A percentile compares a stretch with the other conserved stretches of the same genome.
Conservation (phyloP, 495 filamentous ascomycete species). For the Hapsidospora chrysogenum region DNA sequence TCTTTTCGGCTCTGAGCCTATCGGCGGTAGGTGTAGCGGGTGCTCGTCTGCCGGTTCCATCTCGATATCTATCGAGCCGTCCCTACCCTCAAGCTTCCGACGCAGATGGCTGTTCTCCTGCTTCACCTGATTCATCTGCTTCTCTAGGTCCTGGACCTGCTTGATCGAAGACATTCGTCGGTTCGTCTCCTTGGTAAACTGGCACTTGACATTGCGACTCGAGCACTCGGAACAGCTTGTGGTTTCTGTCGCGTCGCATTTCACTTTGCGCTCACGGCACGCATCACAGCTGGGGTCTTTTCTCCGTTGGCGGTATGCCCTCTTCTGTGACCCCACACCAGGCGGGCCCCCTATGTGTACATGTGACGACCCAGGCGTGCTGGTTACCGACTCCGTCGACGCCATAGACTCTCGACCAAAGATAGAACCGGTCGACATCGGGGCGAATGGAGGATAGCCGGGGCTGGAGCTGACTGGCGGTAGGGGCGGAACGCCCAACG, state of each 20-base stretch:
- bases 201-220: slow-evolving; percentile 86
- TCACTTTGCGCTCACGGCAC: slow-evolving; percentile 94
- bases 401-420: slow-evolving; percentile 36
- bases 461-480: slow-evolving; percentile 18
- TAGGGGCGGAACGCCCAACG: slow-evolving; percentile 25
- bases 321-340: slow-evolving; percentile 53
- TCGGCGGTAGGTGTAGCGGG: slow-evolving; percentile 52
- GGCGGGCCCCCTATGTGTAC: slow-evolving; percentile 20
- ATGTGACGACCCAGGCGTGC: slow-evolving; percentile 31
- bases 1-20: slow-evolving; percentile 44
- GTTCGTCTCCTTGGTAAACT: slow-evolving; percentile 98
- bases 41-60: slow-evolving; percentile 22
- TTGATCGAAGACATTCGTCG: slow-evolving; percentile 98
- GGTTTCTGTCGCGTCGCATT: slow-evolving; percentile 96
- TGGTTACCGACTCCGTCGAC: slow-evolving; percentile 32
- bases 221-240: slow-evolving; percentile 92
- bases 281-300: slow-evolving; percentile 98
- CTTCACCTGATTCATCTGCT: slow-evolving; percentile 61
- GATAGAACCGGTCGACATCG: slow-evolving; percentile 10
- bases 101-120: slow-evolving; percentile 57
- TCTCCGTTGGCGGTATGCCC: slow-evolving; percentile 83
- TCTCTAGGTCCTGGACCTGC: slow-evolving; percentile 95
- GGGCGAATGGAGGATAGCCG: slow-evolving; percentile 5
- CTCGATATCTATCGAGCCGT: slow-evolving; percentile 36
- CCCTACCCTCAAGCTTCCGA: slow-evolving; percentile 31